Conservation (phyloP, 257 asterid species). For the Solanum piurae region DNA sequence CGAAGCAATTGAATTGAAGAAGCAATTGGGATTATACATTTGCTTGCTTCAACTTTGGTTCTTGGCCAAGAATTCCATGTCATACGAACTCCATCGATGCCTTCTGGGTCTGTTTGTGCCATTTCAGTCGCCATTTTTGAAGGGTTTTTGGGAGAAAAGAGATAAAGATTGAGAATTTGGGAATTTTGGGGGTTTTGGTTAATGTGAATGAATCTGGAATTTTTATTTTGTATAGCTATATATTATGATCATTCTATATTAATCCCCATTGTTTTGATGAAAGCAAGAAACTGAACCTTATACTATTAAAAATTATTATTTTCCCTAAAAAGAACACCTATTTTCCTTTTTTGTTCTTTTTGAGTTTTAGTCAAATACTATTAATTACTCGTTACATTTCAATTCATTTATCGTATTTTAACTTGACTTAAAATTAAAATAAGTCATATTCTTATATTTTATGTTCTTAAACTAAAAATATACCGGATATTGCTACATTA, state of each 20-base stretch:
- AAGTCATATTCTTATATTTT: accelerated
- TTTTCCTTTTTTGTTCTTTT: not conserved
- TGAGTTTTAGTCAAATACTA: not conserved
- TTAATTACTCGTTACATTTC: not conserved
- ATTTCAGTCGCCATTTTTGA: slow-evolving; percentile 44
- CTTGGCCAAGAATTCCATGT: slow-evolving; percentile 92
- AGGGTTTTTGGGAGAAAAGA: not conserved
- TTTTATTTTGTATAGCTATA: not conserved
- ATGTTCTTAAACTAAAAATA: no score
- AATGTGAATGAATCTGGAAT: not conserved
- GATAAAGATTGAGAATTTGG: not conserved
- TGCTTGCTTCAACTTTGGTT: slow-evolving; percentile 81
- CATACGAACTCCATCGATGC: slow-evolving; percentile 91
- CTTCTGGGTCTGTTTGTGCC: slow-evolving; percentile 81
- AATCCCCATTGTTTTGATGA: not conserved
- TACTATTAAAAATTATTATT: not conserved
- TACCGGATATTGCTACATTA: accelerated
- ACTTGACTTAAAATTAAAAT: not conserved
- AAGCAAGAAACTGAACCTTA: not conserved
- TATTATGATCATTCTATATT: not conserved
- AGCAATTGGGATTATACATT: slow-evolving; percentile 96
- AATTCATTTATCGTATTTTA: not conserved
- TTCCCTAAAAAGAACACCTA: not conserved
- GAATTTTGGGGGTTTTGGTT: not conserved
- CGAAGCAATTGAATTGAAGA: slow-evolving; percentile 90